Base-by-base conservation (phyloP, 768 basidiomycete genomes). In the Coprinellus aureogranulatus region DNA sequence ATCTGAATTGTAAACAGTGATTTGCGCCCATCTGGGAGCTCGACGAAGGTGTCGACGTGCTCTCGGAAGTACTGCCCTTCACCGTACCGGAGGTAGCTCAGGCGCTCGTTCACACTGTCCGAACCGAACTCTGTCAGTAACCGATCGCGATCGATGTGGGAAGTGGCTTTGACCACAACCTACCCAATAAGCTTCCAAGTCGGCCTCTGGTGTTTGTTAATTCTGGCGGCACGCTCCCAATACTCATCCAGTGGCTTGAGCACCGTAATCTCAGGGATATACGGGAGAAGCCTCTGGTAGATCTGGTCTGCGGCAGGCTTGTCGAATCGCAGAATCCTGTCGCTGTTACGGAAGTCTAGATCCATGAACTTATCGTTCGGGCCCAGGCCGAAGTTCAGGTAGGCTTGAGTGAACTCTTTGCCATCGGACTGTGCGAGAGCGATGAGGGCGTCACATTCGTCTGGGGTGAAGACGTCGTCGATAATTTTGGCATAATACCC, bases 21-120 rank as follows among this genome's bases (percentile, higher is more conserved):
- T 28, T 67, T 69, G 30, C 74, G 69, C 41, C 72, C 74, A 49
- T 77, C 75, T 1, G 72, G 71, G 9, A 76, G 68, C 26, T 70
- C 61, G 9, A 70, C 61, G 9, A 64, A 66, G 2, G 73, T 74
- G 58, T 80, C 79, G 41, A 70, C 71, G 53, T 80, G 77, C 4
- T 64, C 65, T 31, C 64, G 67, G 65, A 80, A 80, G 59, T 71
- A 79, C 49, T 78, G 67, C 0, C 78, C 78, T 22, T 71, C 70
- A 1, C 76, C 76, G 45, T 80, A 81, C 25, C 68, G 67, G 20
- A 81, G 61, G 63, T 77, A 81, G 50, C 75, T 77, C 11, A 80
- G 67, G 2, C 78, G 72, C 44, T 77, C 73, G 53, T 81, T 78
- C 11, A 80, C 47, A 4, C 78, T 80, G 30, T 39, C 26, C 22